Percentiles rank a stretch among this genome's conserved stretches.
These are phyloP conservation scores for Puccinia novopanici DNA, from an alignment of 1,284 basidiomycete species.

Conservation along the genomic window DNA sequence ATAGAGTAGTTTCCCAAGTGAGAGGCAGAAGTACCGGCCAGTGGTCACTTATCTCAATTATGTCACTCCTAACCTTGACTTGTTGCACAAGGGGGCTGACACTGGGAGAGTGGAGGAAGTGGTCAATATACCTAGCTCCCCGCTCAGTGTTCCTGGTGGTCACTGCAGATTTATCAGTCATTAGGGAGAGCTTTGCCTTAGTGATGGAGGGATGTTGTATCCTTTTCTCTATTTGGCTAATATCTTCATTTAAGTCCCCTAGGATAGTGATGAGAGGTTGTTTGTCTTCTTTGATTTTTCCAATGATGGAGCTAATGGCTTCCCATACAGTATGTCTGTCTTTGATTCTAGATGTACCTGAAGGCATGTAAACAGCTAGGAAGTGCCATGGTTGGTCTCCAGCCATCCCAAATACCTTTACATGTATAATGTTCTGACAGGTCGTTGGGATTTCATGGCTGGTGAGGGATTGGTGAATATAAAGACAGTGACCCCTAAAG, in stretches of 20 bases:
- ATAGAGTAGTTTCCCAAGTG: too few species aligned
- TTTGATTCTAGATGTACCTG: background rate
- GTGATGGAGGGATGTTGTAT: background rate
- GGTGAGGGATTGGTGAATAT: background rate
- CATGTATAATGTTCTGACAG: background rate
- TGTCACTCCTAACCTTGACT: too few species aligned
- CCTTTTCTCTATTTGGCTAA: too few species aligned
- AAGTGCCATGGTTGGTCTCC: background rate
- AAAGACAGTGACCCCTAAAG: slow-evolving; percentile 15
- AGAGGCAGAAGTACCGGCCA: background rate
- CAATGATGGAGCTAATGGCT: background rate
- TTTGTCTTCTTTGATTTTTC: background rate
- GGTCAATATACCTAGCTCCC: background rate
- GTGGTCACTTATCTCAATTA: background rate
- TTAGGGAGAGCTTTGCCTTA: background rate
- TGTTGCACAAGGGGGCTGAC: too few species aligned
- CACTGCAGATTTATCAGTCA: background rate
- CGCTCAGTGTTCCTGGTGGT: background rate
- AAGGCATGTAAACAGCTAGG: background rate
- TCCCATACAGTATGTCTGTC: background rate
- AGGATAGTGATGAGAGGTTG: background rate
- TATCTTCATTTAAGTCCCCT: slow-evolving; percentile 1
- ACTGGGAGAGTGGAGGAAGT: background rate
- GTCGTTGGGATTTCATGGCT: background rate
- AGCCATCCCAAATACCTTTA: background rate